Evolutionary conservation across 352 stramenopile species (phyloP).

Genomic region (Pythium coloratum): DNA sequence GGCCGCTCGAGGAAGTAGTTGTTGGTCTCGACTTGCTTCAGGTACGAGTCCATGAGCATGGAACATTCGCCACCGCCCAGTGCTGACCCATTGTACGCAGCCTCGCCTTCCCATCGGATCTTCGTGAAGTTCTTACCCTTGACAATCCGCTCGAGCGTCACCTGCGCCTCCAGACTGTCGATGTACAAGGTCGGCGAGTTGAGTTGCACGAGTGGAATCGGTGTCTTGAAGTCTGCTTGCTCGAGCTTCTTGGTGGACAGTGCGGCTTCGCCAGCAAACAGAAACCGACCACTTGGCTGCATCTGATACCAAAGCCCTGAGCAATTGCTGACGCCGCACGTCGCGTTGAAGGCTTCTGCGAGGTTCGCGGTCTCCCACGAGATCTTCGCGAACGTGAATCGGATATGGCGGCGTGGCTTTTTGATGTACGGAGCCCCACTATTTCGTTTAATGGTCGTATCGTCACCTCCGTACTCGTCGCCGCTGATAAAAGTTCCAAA

Average conservation of each 20-base stretch:
- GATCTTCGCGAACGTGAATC: conserved; percentile 45
- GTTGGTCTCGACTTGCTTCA: conserved; percentile 44
- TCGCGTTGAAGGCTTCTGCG: conserved; percentile 32
- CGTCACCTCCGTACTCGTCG: conserved; percentile 32
- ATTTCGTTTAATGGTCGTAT: conserved; percentile 4
- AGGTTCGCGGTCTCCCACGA: conserved; percentile 37
- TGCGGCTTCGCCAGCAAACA: conserved; percentile 39
- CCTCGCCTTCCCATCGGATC: conserved; percentile 15
- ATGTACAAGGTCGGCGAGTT: conserved; percentile 34
- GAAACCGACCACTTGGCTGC: conserved; percentile 39
- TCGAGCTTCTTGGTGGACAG: conserved; percentile 29
- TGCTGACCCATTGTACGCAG: conserved; percentile 11
- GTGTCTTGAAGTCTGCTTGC: conserved; percentile 35
- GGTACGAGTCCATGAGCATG: conserved; percentile 47
- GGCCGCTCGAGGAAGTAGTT: conserved; percentile 45
- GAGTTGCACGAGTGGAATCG: conserved; percentile 45
- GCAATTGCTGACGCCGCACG: conserved; percentile 33
- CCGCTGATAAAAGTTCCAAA: conserved; percentile 48
- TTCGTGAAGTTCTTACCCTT: conserved; percentile 19
- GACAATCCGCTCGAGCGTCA: conserved; percentile 8
- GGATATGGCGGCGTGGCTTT: conserved; percentile 37
- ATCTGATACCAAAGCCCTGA: conserved; percentile 43
- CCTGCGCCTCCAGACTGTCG: neutral
- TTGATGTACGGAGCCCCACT: conserved; percentile 32
- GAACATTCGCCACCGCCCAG: conserved; percentile 37